Percentiles rank a stretch among this genome's conserved stretches.
Conservation (phyloP, 2,329 filamentous ascomycete species). For the Myriangium duriaei region DNA sequence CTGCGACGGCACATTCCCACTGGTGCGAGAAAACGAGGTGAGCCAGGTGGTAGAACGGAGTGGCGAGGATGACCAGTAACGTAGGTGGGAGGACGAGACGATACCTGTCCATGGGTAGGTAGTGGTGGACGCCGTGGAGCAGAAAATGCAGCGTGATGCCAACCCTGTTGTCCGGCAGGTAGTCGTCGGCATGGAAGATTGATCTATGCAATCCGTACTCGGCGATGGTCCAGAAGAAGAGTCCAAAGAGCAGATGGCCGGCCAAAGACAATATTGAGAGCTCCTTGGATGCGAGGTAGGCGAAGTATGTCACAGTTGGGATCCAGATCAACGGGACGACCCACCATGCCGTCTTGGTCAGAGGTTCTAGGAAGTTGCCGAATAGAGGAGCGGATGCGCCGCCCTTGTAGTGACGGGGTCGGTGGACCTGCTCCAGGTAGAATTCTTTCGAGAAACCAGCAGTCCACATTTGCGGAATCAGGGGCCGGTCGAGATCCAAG, state of each 20-base stretch:
- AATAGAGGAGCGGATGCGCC: conserved; percentile 87
- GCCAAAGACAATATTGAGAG: conserved; percentile 36
- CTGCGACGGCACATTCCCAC: conserved; percentile 67
- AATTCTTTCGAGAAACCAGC: conserved; percentile 90
- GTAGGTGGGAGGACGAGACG: conserved; percentile 94
- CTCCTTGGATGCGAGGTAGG: conserved; percentile 50
- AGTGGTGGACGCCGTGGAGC: conserved; percentile 94
- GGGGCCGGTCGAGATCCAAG: conserved; percentile 71
- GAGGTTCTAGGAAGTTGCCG: conserved; percentile 96
- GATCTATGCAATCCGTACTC: conserved; percentile 85
- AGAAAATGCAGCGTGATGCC: conserved; percentile 80
- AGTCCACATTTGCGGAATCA: conserved; percentile 78
- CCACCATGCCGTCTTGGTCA: conserved; percentile 93
- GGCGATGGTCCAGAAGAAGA: conserved; percentile 75
- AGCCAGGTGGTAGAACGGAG: conserved; percentile 85
- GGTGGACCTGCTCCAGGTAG: conserved; percentile 90
- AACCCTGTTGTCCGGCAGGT: conserved; percentile 83
- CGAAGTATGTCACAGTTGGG: conserved; percentile 64
- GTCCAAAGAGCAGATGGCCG: conserved; percentile 55
- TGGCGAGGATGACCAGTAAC: conserved; percentile 69
- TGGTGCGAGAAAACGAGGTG: conserved; percentile 71
- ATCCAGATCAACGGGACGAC: conserved; percentile 74
- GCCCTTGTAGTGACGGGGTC: conserved; percentile 89
- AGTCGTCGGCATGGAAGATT: conserved; percentile 88
- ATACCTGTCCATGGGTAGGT: conserved; percentile 97